Evolutionary conservation across 331 rosid genomes (phyloP), one percentile per base, ranked within the genome.

Genomic region (Rhamnella rubrinervis): DNA sequence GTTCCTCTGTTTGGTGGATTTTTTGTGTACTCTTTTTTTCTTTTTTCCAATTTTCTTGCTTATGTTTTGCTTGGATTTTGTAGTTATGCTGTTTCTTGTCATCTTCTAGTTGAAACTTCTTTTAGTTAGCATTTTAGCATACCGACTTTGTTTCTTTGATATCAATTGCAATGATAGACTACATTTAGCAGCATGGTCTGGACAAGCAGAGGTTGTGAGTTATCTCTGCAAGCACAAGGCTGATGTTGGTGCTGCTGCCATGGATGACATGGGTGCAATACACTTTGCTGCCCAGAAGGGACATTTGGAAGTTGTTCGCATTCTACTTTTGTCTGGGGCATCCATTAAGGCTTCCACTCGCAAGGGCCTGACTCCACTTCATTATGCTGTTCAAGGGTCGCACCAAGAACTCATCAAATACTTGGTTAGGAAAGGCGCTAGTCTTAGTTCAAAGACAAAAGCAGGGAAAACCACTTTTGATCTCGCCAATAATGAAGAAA

Each of bases 221-320:
- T 80, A 81, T 83, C 95, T 93, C 39, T 93, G 97, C 86, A 85
- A 85, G 75, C 51, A 90, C 80, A 87, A 85, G 85, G 98, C 97
- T 49, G 98, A 88, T 80, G 96, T 84, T 40, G 91, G 92, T 66
- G 97, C 96, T 50, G 86, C 92, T 55, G 98, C 98, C 65, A 87
- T 93, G 97, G 98, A 93, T 63, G 97, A 93, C 81, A 93, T 93
- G 98, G 90, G 88, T 1, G 98, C 98, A 15, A 74, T 93, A 61
- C 98, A 93, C 83, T 93, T 93, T 65, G 98, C 97, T 37, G 83
- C 89, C 1, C 97, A 93, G 51, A 93, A 93, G 82, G 98, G 98
- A 53, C 98, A 93, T 77, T 79, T 93, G 44, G 89, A 87, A 65
- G 85, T 78, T 47, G 90, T 88, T 31, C 83, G 82, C 14, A 80